phyloP scores from a whole-genome alignment of 306 rosid genomes.

The Glycine tomentella region DNA sequence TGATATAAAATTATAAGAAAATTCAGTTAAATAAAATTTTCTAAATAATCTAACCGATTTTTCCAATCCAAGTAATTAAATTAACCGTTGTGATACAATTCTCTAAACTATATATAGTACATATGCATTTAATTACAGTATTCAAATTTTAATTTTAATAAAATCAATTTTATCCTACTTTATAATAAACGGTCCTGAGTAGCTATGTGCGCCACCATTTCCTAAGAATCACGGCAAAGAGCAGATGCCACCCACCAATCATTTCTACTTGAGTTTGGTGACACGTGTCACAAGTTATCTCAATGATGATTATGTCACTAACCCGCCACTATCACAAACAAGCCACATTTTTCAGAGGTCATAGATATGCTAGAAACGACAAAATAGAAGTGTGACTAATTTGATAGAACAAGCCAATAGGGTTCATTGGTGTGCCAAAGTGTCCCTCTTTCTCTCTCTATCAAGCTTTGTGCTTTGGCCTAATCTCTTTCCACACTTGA shows the following conservation, averaged over 20 bases:
- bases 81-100: background rate
- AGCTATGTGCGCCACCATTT: background rate
- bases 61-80: background rate
- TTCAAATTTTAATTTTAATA: too few relatives aligned
- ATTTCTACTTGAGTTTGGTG: conserved; percentile 19
- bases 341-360: too few relatives aligned
- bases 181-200: background rate
- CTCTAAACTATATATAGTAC: too few relatives aligned
- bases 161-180: background rate
- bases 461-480: conserved; percentile 5
- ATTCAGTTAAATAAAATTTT: background rate
- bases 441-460: conserved; percentile 4
- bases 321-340: too few relatives aligned
- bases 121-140: too few relatives aligned
- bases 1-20: too few relatives aligned
- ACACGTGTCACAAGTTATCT: conserved; percentile 12
- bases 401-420: background rate
- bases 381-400: conserved; percentile 3
- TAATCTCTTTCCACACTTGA: conserved; percentile 13
- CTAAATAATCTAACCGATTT: background rate
- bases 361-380: conserved; percentile 8
- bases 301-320: too few relatives aligned
- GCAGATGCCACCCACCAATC: conserved; percentile 3
- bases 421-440: background rate
- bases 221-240: background rate